Evolutionary conservation across 2,329 filamentous ascomycete genomes (phyloP).

Genomic region (Calonectria hongkongensis): DNA sequence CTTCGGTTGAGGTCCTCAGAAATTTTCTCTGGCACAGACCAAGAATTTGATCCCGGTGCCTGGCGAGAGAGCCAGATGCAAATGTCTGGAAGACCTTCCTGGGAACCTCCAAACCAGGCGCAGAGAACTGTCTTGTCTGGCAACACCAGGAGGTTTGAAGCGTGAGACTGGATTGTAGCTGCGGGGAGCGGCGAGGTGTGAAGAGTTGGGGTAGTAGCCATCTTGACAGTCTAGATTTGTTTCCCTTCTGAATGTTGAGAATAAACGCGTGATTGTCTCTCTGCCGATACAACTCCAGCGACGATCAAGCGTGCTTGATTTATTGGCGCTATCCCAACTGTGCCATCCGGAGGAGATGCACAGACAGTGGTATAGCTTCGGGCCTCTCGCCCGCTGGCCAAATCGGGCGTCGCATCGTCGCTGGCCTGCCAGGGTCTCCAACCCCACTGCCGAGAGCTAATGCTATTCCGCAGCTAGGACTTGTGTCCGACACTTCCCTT

Average conservation of each 20-base stretch:
- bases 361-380: conserved; percentile 4
- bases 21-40: conserved; percentile 60
- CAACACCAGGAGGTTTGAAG: conserved; percentile 65
- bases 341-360: background rate
- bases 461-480: conserved; percentile 28
- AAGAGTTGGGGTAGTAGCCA: conserved; percentile 22
- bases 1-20: conserved; percentile 63
- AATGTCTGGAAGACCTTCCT: conserved; percentile 67
- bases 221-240: background rate
- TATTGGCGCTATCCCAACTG: conserved; percentile 17
- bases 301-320: conserved; percentile 8
- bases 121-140: conserved; percentile 64
- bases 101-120: conserved; percentile 67
- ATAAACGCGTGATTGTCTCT: background rate
- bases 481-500: conserved; percentile 34
- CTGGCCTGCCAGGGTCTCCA: background rate
- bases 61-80: conserved; percentile 65
- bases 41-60: conserved; percentile 53
- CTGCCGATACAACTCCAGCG: background rate
- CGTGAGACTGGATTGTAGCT: conserved; percentile 65
- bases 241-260: background rate
- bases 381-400: conserved; percentile 5
- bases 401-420: conserved; percentile 1
- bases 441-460: conserved; percentile 10
- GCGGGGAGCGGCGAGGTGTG: conserved; percentile 57